phyloP scores from a whole-genome alignment of 768 basidiomycete species.

The Lactifluus pinguis region DNA sequence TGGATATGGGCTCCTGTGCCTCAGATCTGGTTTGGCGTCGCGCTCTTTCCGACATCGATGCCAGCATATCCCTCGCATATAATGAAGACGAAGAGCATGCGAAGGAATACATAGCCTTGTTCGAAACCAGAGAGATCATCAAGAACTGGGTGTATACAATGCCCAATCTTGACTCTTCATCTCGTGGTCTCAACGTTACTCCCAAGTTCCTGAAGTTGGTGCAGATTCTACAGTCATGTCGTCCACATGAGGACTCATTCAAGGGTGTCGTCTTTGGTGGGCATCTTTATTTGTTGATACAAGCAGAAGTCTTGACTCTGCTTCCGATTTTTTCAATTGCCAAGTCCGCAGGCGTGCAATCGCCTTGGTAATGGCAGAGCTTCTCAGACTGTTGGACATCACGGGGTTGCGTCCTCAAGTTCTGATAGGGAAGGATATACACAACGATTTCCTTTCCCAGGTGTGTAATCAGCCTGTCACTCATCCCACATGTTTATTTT shows the following conservation, averaged over 20 bases:
- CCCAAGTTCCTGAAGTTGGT: slow-evolving; percentile 57
- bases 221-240: slow-evolving; percentile 48
- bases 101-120: slow-evolving; percentile 24
- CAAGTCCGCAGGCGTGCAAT: slow-evolving; percentile 46
- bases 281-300: slow-evolving; percentile 5
- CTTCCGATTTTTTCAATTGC: not conserved
- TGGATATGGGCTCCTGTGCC: slow-evolving; percentile 58
- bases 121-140: slow-evolving; percentile 32
- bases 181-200: slow-evolving; percentile 55
- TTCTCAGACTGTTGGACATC: slow-evolving; percentile 47
- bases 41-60: slow-evolving; percentile 35
- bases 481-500: not conserved
- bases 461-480: slow-evolving; percentile 20
- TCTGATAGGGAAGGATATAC: slow-evolving; percentile 32
- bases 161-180: slow-evolving; percentile 51
- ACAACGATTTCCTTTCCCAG: slow-evolving; percentile 28
- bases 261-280: slow-evolving; percentile 60
- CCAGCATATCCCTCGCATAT: slow-evolving; percentile 11
- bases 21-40: slow-evolving; percentile 63
- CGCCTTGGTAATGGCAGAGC: slow-evolving; percentile 50
- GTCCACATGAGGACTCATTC: slow-evolving; percentile 46
- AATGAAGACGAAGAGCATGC: slow-evolving; percentile 30
- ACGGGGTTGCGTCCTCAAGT: slow-evolving; percentile 48
- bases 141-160: slow-evolving; percentile 56
- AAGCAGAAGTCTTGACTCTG: not conserved